Conservation (phyloP, 2,329 filamentous ascomycete genomes). For the Scedosporium boydii region DNA sequence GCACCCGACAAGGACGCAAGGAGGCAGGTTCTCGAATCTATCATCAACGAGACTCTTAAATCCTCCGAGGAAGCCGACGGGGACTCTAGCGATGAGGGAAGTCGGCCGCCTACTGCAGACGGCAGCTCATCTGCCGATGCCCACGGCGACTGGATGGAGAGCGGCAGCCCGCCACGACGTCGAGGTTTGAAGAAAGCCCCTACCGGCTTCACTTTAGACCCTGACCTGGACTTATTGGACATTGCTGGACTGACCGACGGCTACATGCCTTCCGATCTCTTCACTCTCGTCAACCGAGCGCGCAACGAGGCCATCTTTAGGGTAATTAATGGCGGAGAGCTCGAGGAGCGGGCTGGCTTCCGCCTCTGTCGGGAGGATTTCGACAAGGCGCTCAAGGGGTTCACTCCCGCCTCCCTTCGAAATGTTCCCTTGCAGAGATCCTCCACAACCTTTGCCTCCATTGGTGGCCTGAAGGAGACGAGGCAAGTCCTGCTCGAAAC, state of each 20-base stretch:
- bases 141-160: constrained; percentile 66
- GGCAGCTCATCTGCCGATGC: constrained; percentile 40
- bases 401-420: constrained; percentile 87
- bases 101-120: constrained; percentile 47
- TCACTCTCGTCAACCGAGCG: constrained; percentile 75
- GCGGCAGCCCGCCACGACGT: constrained; percentile 47
- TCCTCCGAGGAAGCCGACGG: constrained; percentile 25
- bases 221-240: constrained; percentile 80
- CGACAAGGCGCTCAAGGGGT: constrained; percentile 74
- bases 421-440: constrained; percentile 92
- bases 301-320: constrained; percentile 89
- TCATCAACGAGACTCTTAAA: constrained; percentile 49
- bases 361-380: constrained; percentile 69
- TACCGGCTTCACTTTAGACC: constrained; percentile 63
- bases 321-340: constrained; percentile 49
- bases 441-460: constrained; percentile 83
- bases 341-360: constrained; percentile 42
- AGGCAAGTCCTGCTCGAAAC: constrained; percentile 90
- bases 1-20: constrained; percentile 89
- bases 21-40: constrained; percentile 70
- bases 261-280: constrained; percentile 93
- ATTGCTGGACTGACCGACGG: constrained; percentile 91
- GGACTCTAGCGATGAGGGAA: constrained; percentile 31
- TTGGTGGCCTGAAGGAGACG: constrained; percentile 80
- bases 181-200: constrained; percentile 22